A percentile compares a stretch with the other conserved stretches of the same genome.
Conservation (phyloP, 352 stramenopile genomes). For the Phytopythium sindhum region DNA sequence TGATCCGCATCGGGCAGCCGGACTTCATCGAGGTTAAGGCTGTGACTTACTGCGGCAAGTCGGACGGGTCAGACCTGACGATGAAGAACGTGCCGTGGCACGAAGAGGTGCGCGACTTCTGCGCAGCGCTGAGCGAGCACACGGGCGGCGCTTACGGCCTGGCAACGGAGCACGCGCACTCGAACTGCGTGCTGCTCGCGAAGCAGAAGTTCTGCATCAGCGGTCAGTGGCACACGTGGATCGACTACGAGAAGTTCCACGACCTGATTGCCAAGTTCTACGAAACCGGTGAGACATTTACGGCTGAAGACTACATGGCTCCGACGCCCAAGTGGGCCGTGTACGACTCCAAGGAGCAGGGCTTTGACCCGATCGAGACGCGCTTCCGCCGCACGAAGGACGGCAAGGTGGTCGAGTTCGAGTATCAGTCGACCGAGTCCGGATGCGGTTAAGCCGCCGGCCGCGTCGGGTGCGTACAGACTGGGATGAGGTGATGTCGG, state of each 20-base stretch:
- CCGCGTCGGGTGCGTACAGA: neutral
- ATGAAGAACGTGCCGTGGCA: conserved; percentile 99
- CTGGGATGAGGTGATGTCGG: neutral
- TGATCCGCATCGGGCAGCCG: conserved; percentile 89
- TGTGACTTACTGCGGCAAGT: conserved; percentile 98
- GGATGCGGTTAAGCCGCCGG: conserved; percentile 53
- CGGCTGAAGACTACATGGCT: conserved; percentile 93
- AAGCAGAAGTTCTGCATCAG: conserved; percentile 88
- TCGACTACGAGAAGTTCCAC: conserved; percentile 98
- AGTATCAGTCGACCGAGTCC: conserved; percentile 81
- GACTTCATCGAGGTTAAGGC: conserved; percentile 97
- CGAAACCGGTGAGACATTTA: conserved; percentile 84
- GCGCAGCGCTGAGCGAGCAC: conserved; percentile 71
- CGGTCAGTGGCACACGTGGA: conserved; percentile 98
- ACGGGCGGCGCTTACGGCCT: conserved; percentile 90
- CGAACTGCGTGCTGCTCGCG: conserved; percentile 94
- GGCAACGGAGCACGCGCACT: conserved; percentile 95
- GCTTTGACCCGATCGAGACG: conserved; percentile 96
- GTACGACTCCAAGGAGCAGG: conserved; percentile 93
- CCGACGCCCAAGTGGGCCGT: conserved; percentile 95
- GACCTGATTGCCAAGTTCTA: conserved; percentile 83
- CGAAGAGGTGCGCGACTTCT: conserved; percentile 94
- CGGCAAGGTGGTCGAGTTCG: conserved; percentile 83
- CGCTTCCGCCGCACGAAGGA: conserved; percentile 86
- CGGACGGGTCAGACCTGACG: conserved; percentile 96